A percentile compares a stretch with the other conserved stretches of the same genome.
phyloP scores from a whole-genome alignment of 768 basidiomycete species.

The Russula foetens region DNA sequence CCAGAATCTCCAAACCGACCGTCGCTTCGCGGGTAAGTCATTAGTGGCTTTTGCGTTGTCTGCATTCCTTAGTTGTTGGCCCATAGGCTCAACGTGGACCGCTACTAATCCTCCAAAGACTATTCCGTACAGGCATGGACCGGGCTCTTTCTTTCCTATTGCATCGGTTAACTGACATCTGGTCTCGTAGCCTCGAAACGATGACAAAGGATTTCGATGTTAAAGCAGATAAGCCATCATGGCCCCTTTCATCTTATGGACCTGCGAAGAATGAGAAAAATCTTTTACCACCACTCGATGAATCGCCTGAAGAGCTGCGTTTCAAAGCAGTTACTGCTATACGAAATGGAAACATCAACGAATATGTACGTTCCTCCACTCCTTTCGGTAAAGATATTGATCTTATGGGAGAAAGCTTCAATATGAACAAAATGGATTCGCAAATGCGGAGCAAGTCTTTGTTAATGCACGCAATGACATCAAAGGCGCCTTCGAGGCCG shows the following conservation, averaged over 20 bases:
- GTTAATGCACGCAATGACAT: slow-evolving; percentile 36
- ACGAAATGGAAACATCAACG: slow-evolving; percentile 43
- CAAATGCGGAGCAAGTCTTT: slow-evolving; percentile 41
- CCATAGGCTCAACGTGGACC: slow-evolving; percentile 14
- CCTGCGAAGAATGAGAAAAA: slow-evolving; percentile 64
- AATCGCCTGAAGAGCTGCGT: slow-evolving; percentile 70
- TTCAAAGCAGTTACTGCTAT: slow-evolving; percentile 49
- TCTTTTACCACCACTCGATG: slow-evolving; percentile 54
- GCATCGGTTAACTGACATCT: neutral
- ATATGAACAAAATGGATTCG: slow-evolving; percentile 48
- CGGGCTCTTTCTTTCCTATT: neutral
- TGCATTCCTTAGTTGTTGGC: slow-evolving; percentile 13
- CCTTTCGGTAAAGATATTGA: neutral
- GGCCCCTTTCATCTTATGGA: slow-evolving; percentile 74
- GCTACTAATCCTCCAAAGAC: slow-evolving; percentile 4
- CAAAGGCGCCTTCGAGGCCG: slow-evolving; percentile 37
- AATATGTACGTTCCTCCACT: slow-evolving; percentile 48
- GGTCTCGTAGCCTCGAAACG: slow-evolving; percentile 42
- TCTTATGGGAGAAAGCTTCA: slow-evolving; percentile 29
- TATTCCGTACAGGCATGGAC: slow-evolving; percentile 13
- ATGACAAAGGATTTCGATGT: slow-evolving; percentile 47
- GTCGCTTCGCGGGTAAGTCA: slow-evolving; percentile 40
- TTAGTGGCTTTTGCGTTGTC: slow-evolving; percentile 2
- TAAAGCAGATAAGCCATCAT: slow-evolving; percentile 54
- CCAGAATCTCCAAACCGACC: slow-evolving; percentile 24